Conservation (phyloP, 1,139 yeast species). For the Keqinozyma sinolaborantium region DNA sequence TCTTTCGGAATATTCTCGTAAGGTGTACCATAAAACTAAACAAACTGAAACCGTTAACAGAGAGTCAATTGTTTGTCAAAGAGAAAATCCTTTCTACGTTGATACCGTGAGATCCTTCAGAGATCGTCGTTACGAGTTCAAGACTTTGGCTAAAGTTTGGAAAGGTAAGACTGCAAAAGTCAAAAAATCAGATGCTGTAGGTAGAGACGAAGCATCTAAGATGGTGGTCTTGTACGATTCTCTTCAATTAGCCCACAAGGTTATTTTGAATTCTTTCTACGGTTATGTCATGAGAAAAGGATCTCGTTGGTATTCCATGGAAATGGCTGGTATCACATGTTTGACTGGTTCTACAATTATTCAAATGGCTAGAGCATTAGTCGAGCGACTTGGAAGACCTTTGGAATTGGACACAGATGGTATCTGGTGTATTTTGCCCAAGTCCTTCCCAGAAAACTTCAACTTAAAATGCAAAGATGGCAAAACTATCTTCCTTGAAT, state of each 20-base stretch:
- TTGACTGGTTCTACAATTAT: conserved; percentile 96
- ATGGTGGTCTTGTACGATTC: conserved; percentile 95
- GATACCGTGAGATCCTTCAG: conserved; percentile 92
- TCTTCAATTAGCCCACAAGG: conserved; percentile 93
- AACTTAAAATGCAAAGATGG: conserved; percentile 72
- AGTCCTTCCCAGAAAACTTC: conserved; percentile 88
- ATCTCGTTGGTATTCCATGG: conserved; percentile 99
- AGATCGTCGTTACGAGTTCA: conserved; percentile 94
- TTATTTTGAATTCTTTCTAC: conserved; percentile 91
- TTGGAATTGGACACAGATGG: conserved; percentile 98
- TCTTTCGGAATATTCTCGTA: conserved; percentile 79
- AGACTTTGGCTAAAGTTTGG: conserved; percentile 93
- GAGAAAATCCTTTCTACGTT: conserved; percentile 96
- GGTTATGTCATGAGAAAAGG: conserved; percentile 99
- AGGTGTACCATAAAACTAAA: conserved; percentile 78
- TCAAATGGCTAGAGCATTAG: conserved; percentile 91
- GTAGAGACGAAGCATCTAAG: conserved; percentile 80
- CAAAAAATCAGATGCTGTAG: conserved; percentile 49
- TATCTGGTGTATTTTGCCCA: conserved; percentile 97
- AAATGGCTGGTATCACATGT: conserved; percentile 99
- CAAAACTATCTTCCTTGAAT: conserved; percentile 71
- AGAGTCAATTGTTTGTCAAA: conserved; percentile 93
- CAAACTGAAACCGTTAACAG: conserved; percentile 82
- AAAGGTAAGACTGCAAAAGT: conserved; percentile 71
- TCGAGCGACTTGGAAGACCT: conserved; percentile 95